Evolutionary conservation across 1,284 basidiomycete genomes (phyloP).

Genomic region (Marasmius fiardii): DNA sequence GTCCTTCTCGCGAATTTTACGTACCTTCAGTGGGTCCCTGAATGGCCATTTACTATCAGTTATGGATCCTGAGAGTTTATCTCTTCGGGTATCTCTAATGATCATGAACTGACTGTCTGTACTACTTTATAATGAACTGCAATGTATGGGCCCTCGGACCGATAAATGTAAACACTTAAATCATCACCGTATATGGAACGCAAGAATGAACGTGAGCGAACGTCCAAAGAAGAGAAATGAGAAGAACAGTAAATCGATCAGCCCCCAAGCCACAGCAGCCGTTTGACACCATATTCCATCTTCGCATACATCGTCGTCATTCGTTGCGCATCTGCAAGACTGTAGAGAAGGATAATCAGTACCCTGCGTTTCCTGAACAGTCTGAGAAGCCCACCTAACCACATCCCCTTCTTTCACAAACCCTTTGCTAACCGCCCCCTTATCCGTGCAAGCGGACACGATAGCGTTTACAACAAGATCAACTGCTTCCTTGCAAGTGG

Average conservation of each 20-base stretch:
- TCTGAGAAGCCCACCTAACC: slow-evolving; percentile 57
- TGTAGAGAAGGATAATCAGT: slow-evolving; percentile 26
- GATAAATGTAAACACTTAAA: too few species aligned
- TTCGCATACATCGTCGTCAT: slow-evolving; percentile 83
- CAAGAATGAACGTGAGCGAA: too few species aligned
- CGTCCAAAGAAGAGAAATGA: background rate
- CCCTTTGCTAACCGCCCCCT: slow-evolving; percentile 38
- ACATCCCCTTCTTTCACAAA: slow-evolving; percentile 71
- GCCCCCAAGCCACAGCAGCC: slow-evolving; percentile 81
- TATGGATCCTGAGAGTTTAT: too few species aligned
- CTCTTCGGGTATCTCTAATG: too few species aligned
- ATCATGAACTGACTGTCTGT: too few species aligned
- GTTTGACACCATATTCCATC: slow-evolving; percentile 89
- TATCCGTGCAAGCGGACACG: slow-evolving; percentile 61
- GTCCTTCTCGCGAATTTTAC: too few species aligned
- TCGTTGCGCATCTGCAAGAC: slow-evolving; percentile 76
- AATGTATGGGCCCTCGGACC: too few species aligned
- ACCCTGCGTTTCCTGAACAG: slow-evolving; percentile 6
- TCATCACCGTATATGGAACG: too few species aligned
- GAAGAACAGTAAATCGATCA: slow-evolving; percentile 23
- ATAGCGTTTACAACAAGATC: slow-evolving; percentile 74
- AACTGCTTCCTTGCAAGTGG: slow-evolving; percentile 75
- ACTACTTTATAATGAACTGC: too few species aligned
- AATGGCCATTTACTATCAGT: too few species aligned
- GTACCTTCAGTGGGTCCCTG: too few species aligned